Evolutionary conservation across 345 rosid species (phyloP), one percentile per base, ranked within the genome.

Genomic region (Hevea brasiliensis): DNA sequence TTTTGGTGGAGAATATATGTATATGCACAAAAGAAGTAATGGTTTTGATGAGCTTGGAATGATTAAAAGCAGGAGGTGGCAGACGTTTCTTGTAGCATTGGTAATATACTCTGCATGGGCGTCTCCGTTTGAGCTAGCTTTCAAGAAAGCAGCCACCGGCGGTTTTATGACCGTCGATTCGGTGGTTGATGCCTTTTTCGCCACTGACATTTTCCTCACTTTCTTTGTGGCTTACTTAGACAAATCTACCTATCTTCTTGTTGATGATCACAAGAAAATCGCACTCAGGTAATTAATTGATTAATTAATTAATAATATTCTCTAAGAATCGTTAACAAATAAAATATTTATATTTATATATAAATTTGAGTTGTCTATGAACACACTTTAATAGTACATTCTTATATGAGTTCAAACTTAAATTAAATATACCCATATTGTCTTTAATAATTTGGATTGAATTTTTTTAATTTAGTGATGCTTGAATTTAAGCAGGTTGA

Each of bases 91-190:
- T 29, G 97, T 92, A 74, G 74, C 75, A 21, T 74, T 95, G 70
- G 97, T 92, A 70, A 76, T 87, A 0, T 92, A 95, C 86, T 90
- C 97, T 0, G 92, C 97, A n/a, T 95, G 99, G 99, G 90, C 91
- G 57, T 87, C 98, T 20, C 82, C 86, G 0, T 95, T 95, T 41
- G 96, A 90, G 81, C 70, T 95, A 7, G 98, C 98, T 2, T 95
- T 95, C 77, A 82, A 42, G 48, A 87, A 47, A 80, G 87, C 87
- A 1, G 81, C 88, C 0, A 83, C 84, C 0, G 96, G 93, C 17
- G 68, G 77, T 17, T 84, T 95, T 7, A 2, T 82, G 78, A 54
- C 71, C 54, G 62, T 88, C 63, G 99, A 95, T 81, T 82, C 88
- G 80, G 83, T 79, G 20, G 96, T 92, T 24, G 99, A 95, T 79